Conservation (phyloP, 2,329 filamentous ascomycete species). For the Drechslerella dactyloides region DNA sequence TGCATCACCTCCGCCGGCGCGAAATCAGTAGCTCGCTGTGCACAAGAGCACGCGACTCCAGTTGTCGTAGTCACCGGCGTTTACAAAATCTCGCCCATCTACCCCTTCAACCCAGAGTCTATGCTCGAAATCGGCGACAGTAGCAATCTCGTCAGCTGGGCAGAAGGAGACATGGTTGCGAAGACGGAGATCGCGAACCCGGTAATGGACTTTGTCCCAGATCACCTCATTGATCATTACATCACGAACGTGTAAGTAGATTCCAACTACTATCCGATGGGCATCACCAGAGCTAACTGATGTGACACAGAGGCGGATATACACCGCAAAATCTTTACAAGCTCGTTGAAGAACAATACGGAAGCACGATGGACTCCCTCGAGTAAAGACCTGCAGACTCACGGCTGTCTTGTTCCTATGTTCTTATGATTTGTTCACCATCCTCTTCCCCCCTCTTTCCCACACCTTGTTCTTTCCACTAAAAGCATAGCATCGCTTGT, state of each 20-base stretch:
- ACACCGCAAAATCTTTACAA: constrained; percentile 46
- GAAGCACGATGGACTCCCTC: constrained; percentile 19
- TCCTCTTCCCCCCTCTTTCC: not conserved
- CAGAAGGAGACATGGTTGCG: constrained; percentile 40
- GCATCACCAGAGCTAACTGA: not conserved
- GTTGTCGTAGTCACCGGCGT: constrained; percentile 89
- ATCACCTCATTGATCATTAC: constrained; percentile 41
- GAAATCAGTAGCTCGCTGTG: constrained; percentile 80
- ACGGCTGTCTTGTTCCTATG: too few relatives aligned
- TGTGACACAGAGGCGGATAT: constrained; percentile 32
- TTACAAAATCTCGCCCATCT: constrained; percentile 91
- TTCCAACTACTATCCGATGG: not conserved
- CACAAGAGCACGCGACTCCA: constrained; percentile 78
- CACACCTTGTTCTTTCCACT: not conserved
- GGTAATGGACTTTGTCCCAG: constrained; percentile 46
- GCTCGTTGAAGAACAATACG: constrained; percentile 49
- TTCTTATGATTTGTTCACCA: not conserved
- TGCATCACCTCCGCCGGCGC: constrained; percentile 85
- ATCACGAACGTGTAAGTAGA: constrained; percentile 50
- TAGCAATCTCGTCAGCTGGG: constrained; percentile 45
- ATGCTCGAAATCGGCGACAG: constrained; percentile 79
- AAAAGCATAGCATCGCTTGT: not conserved
- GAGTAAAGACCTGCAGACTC: constrained; percentile 4
- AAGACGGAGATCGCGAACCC: constrained; percentile 43
- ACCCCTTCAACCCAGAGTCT: constrained; percentile 79